These are phyloP conservation scores for Alternaria sp. DNA, from an alignment of 2,329 filamentous ascomycete species.

Conservation along the genomic window DNA sequence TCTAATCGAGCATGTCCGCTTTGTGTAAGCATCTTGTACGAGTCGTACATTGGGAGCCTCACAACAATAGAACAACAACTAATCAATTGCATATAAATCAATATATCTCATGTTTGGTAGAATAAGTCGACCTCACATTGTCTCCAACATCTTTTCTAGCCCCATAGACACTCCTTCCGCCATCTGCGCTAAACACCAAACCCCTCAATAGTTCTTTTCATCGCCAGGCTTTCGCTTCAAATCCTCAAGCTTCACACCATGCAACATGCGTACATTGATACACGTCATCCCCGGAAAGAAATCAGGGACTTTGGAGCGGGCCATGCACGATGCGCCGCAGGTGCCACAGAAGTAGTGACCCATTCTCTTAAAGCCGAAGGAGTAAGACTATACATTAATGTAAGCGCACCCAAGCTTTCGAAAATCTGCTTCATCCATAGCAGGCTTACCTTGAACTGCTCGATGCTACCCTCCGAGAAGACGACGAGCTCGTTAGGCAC, in stretches of 20 bases:
- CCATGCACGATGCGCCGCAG: slow-evolving; percentile 42
- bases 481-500: slow-evolving; percentile 25
- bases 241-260: slow-evolving; percentile 38
- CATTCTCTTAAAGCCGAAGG: slow-evolving; percentile 31
- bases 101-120: neutral
- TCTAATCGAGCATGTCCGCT: neutral
- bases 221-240: slow-evolving; percentile 38
- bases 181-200: slow-evolving; percentile 1
- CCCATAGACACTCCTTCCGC: neutral
- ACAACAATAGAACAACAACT: neutral
- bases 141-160: neutral
- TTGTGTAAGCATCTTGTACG: neutral
- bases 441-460: slow-evolving; percentile 27
- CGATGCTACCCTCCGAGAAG: slow-evolving; percentile 31
- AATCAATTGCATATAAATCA: neutral
- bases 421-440: neutral
- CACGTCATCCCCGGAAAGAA: slow-evolving; percentile 31
- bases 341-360: slow-evolving; percentile 44
- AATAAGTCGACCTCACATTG: neutral
- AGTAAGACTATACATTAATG: slow-evolving; percentile 34
- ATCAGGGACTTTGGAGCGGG: slow-evolving; percentile 23
- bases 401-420: neutral
- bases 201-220: slow-evolving; percentile 32
- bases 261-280: slow-evolving; percentile 43
- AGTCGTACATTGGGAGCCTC: neutral